phyloP scores from a whole-genome alignment of 2,329 filamentous ascomycete species.

The Colletotrichum godetiae region DNA sequence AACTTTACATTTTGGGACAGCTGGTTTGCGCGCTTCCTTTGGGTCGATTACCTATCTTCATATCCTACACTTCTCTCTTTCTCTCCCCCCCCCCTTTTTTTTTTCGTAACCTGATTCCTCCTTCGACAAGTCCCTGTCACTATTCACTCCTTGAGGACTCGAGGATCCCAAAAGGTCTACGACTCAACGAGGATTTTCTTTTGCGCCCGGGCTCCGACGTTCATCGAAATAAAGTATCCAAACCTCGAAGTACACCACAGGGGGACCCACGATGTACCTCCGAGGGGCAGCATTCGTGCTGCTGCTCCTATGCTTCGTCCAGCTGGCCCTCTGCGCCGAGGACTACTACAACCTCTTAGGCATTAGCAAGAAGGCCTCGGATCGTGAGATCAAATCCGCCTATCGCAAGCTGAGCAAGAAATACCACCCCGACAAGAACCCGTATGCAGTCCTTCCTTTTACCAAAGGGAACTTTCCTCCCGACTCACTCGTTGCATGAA shows the following conservation, averaged over 20 bases:
- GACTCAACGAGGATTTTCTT: neutral
- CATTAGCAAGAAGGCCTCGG: slow-evolving; percentile 80
- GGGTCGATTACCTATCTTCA: slow-evolving; percentile 3
- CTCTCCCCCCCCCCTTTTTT: neutral
- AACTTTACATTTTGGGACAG: slow-evolving; percentile 34
- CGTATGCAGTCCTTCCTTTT: slow-evolving; percentile 64
- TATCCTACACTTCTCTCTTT: neutral
- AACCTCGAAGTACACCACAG: slow-evolving; percentile 22
- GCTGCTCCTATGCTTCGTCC: slow-evolving; percentile 64
- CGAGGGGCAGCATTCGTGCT: slow-evolving; percentile 59
- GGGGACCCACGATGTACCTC: slow-evolving; percentile 60
- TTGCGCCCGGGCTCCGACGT: neutral
- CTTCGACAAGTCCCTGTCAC: slow-evolving; percentile 1
- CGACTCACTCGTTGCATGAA: neutral
- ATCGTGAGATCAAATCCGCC: slow-evolving; percentile 91
- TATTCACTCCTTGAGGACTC: slow-evolving; percentile 20
- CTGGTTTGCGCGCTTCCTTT: slow-evolving; percentile 19
- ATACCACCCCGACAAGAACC: slow-evolving; percentile 98
- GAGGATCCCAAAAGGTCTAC: neutral
- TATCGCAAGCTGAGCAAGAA: slow-evolving; percentile 95
- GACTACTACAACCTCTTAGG: slow-evolving; percentile 90
- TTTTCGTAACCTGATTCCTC: neutral
- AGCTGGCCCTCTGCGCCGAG: slow-evolving; percentile 69
- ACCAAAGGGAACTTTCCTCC: neutral
- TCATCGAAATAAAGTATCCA: neutral